A percentile compares a stretch with the other conserved stretches of the same genome.
These are phyloP conservation scores for Globisporangium alternatum DNA, from an alignment of 352 stramenopile genomes.

Conservation along the genomic window DNA sequence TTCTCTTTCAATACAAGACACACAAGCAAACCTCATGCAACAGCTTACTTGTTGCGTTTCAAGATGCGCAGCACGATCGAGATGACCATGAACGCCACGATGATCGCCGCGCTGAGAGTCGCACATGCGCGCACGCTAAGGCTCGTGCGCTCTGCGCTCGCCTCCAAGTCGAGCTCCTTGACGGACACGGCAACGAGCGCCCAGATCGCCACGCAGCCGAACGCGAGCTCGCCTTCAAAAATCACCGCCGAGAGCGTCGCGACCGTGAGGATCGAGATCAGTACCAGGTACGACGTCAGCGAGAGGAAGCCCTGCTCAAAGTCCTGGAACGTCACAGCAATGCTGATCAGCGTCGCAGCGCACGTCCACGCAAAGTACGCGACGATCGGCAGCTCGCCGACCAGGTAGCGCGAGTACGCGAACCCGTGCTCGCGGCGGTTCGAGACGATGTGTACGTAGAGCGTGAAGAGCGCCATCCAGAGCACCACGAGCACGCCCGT, in stretches of 20 bases:
- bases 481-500: constrained; percentile 50
- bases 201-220: constrained; percentile 64
- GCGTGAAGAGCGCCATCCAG: constrained; percentile 52
- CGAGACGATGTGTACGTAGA: constrained; percentile 56
- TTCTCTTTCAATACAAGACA: background rate
- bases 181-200: constrained; percentile 47
- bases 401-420: constrained; percentile 43
- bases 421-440: constrained; percentile 41
- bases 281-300: constrained; percentile 48
- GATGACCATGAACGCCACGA: constrained; percentile 61
- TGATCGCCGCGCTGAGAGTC: constrained; percentile 54
- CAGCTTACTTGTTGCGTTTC: constrained; percentile 25
- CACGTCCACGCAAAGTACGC: constrained; percentile 79
- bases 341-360: constrained; percentile 64
- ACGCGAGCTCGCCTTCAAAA: constrained; percentile 56
- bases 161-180: constrained; percentile 52
- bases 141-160: constrained; percentile 38
- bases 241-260: constrained; percentile 55
- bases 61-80: constrained; percentile 34
- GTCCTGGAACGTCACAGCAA: constrained; percentile 61
- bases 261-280: constrained; percentile 56
- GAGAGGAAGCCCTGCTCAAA: constrained; percentile 43
- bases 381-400: constrained; percentile 58
- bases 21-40: background rate
- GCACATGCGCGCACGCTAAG: constrained; percentile 61